A percentile compares a stretch with the other conserved stretches of the same genome.
Evolutionary conservation across 257 asterid species (phyloP).

Genomic region (Lavandula angustifolia): DNA sequence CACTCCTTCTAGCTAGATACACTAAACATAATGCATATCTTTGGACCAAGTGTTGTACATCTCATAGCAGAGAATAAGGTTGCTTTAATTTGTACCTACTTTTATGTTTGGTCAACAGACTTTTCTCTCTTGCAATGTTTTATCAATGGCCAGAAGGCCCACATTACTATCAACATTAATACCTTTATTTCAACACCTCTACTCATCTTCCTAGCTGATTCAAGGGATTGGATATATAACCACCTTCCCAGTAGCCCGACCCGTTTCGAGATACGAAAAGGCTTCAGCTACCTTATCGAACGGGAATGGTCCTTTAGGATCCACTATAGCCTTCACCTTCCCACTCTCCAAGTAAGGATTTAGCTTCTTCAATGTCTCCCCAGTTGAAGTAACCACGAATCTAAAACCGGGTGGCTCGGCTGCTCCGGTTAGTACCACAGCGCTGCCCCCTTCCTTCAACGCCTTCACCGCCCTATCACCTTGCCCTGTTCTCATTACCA

Average conservation of each 20-base stretch:
- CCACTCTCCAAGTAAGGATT: slow-evolving; percentile 76
- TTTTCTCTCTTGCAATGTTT: no score
- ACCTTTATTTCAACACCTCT: no score
- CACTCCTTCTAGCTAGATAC: slow-evolving; percentile 43
- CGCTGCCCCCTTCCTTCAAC: slow-evolving; percentile 86
- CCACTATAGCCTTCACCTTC: slow-evolving; percentile 67
- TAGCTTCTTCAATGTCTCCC: slow-evolving; percentile 63
- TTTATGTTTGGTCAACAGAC: not conserved
- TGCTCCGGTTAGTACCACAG: slow-evolving; percentile 74
- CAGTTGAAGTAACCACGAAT: slow-evolving; percentile 77
- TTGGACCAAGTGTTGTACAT: slow-evolving; percentile 21
- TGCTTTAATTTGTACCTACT: slow-evolving; percentile 8
- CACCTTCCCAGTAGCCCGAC: slow-evolving; percentile 77
- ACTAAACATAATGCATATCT: slow-evolving; percentile 3
- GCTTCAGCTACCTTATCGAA: slow-evolving; percentile 79
- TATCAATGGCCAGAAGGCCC: no score
- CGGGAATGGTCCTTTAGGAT: slow-evolving; percentile 78
- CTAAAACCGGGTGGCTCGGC: slow-evolving; percentile 83
- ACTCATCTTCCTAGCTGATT: slow-evolving; percentile 17
- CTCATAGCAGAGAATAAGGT: slow-evolving; percentile 25
- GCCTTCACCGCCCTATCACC: slow-evolving; percentile 80
- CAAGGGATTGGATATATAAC: slow-evolving; percentile 80
- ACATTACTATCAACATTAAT: no score
- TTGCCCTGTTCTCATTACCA: slow-evolving; percentile 54
- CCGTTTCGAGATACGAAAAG: slow-evolving; percentile 70